Base-by-base conservation (phyloP, 2,329 filamentous ascomycete species). In the Pseudogymnoascus sp. region DNA sequence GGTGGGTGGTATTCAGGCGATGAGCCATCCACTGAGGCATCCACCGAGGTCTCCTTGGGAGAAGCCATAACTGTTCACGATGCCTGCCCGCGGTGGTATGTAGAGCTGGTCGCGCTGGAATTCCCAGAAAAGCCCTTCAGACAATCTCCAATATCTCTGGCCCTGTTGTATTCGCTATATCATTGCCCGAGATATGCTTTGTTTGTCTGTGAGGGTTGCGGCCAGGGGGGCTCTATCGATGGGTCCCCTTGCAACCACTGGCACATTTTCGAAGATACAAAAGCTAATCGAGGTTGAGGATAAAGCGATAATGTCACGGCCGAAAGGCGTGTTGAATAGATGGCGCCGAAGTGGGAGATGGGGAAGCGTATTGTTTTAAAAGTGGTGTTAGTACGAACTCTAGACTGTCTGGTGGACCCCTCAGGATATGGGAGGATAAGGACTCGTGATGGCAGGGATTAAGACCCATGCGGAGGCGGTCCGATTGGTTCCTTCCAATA, bases 1-100 rank as follows among this genome's bases (percentile, higher is more conserved):
- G 69, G 69, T 12, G 68, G 62, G 26, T 63, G 59, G 56, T 64
- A 67, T 61, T 61, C 68, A 68, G 18, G 62, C 57, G 15, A 28
- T 30, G 57, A 15, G 23, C 23, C 19, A 52, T 59, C 57, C 8
- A n/a, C 26, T n/a, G 45, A 52, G 23, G 45, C 19, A 52, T 59
- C 57, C 8, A n/a, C 26, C 26, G 45, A 52, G 23, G 45, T 52
- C 45, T 52, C 23, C 5, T 18, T 30, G 26, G 45, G 45, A 18
- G 45, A 52, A 52, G 45, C n/a, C 45, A 52, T 52, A 15, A 15
- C 12, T 52, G 45, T 52, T 18, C 23, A 30, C n/a, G 45, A 30
- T n/a, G 45, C 8, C 30, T 30, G n/a, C 45, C 26, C 15, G 55
- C 30, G 13, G 21, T 57, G 15, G 30, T 57, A 35, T 38, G 28